Evolutionary conservation across 352 stramenopile genomes (phyloP), one percentile per base, ranked within the genome.

Genomic region (Phytophthora lateralis): DNA sequence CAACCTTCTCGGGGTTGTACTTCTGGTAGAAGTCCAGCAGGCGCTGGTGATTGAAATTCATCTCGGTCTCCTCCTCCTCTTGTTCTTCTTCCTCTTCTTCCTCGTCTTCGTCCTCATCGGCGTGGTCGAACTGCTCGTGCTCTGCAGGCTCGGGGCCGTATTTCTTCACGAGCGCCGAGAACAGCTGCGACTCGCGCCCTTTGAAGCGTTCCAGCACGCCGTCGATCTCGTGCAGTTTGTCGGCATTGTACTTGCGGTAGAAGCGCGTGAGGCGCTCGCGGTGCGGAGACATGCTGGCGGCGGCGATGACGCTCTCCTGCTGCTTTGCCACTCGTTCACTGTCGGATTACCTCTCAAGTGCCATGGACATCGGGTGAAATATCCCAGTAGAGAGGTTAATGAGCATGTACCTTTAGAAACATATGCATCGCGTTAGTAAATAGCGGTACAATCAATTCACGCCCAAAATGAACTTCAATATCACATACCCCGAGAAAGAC

Each of bases 141-240:
- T 63, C 72, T 38, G 70, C 71, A n/a, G 85, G 85, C 41, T 93
- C 85, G 0, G 85, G 73, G 0, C 85, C 85, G 66, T 94, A 94
- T 70, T 94, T 94, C 77, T 91, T 91, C 46, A 85, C 75, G 4
- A 94, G 77, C 51, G 79, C 75, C 47, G 64, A 78, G 64, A 94
- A 94, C 35, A 94, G 69, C 66, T 82, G 63, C 20, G 68, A 51
- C 75, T 94, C 85, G 43, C 85, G 88, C 18, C 85, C 85, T 60
- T 88, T 88, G 60, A 89, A 94, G 26, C 82, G 83, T 70, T 91
- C 83, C 53, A 94, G 63, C 59, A 91, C 78, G 41, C 82, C 75
- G n/a, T 94, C 81, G 47, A 92, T 86, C 66, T 94, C 85, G 43
- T 90, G 69, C 63, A 91, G 68, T 78, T 94, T 94, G 60, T 91